Evolutionary conservation across 345 rosid species (phyloP).

Genomic region (Aegle marmelos): DNA sequence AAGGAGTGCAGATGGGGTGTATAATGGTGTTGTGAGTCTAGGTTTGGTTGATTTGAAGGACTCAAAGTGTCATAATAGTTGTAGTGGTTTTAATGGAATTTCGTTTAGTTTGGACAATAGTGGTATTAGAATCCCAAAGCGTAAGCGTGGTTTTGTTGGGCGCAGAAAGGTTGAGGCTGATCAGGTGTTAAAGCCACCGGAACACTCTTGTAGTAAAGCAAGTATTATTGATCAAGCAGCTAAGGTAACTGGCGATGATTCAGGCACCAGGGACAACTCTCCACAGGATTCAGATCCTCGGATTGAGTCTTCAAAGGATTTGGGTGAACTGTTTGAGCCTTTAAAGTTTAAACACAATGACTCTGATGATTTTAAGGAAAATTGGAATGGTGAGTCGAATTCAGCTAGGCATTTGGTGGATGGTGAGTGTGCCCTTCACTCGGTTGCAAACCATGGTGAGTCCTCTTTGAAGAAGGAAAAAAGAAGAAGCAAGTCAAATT

Average conservation of each 20-base stretch:
- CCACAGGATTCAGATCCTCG: slow-evolving; percentile 17
- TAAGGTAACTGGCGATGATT: slow-evolving; percentile 36
- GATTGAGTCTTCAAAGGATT: slow-evolving; percentile 1
- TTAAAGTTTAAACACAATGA: slow-evolving; percentile 34
- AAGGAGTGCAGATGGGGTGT: slow-evolving; percentile 46
- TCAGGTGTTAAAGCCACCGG: slow-evolving; percentile 36
- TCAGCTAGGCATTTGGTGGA: slow-evolving; percentile 36
- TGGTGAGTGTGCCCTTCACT: slow-evolving; percentile 32
- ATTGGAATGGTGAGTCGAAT: slow-evolving; percentile 21
- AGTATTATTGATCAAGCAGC: slow-evolving; percentile 32
- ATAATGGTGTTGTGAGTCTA: slow-evolving; percentile 37
- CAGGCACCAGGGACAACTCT: slow-evolving; percentile 28
- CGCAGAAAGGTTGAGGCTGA: slow-evolving; percentile 59
- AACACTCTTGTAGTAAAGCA: slow-evolving; percentile 31
- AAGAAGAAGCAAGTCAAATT: slow-evolving; percentile 35
- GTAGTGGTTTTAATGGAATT: slow-evolving; percentile 42
- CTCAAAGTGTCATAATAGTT: slow-evolving; percentile 33
- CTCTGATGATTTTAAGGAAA: slow-evolving; percentile 36
- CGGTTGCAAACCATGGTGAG: slow-evolving; percentile 32
- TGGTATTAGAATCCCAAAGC: slow-evolving; percentile 61
- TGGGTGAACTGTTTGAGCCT: slow-evolving; percentile 10
- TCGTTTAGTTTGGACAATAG: slow-evolving; percentile 47
- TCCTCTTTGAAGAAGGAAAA: slow-evolving; percentile 28
- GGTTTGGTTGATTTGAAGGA: slow-evolving; percentile 37
- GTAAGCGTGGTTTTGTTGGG: slow-evolving; percentile 78